A percentile compares a stretch with the other conserved stretches of the same genome.
These are phyloP conservation scores for Eucalyptus microcorys DNA, from an alignment of 345 rosid genomes.

Conservation along the genomic window DNA sequence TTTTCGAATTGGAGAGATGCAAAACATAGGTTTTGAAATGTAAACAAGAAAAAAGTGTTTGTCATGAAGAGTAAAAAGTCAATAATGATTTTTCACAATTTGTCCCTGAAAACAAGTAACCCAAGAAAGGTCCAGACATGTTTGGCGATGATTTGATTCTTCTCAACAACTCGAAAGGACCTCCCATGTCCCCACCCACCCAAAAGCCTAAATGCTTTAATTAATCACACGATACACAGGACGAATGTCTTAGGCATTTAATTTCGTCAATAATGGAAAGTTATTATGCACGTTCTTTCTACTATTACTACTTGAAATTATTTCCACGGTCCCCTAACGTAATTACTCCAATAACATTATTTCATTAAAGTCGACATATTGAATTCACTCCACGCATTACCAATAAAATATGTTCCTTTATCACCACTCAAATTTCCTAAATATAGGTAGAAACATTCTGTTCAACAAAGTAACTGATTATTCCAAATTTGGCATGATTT, in stretches of 20 bases:
- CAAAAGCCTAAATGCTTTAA: background rate
- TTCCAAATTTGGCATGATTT: background rate
- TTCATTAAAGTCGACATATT: background rate
- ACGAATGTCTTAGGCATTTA: background rate
- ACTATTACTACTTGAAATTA: background rate
- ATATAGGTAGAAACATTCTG: accelerated
- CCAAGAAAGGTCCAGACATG: background rate
- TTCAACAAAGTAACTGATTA: accelerated
- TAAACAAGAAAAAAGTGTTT: background rate
- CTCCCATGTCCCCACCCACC: background rate
- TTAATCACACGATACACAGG: background rate
- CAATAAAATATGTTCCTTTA: background rate
- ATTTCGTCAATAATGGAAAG: background rate
- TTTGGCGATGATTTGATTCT: background rate
- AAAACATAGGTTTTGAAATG: background rate
- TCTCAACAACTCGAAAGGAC: background rate
- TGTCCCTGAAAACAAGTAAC: background rate
- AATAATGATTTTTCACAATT: background rate
- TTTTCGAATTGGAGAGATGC: background rate
- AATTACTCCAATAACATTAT: background rate
- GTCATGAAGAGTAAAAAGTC: background rate
- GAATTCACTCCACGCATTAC: background rate
- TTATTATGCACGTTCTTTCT: background rate
- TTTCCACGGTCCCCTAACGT: background rate
- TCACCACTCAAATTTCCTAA: background rate